A percentile compares a stretch with the other conserved stretches of the same genome.
Conservation (phyloP, 2,329 filamentous ascomycete species). For the Pleoardoris graminearum region DNA sequence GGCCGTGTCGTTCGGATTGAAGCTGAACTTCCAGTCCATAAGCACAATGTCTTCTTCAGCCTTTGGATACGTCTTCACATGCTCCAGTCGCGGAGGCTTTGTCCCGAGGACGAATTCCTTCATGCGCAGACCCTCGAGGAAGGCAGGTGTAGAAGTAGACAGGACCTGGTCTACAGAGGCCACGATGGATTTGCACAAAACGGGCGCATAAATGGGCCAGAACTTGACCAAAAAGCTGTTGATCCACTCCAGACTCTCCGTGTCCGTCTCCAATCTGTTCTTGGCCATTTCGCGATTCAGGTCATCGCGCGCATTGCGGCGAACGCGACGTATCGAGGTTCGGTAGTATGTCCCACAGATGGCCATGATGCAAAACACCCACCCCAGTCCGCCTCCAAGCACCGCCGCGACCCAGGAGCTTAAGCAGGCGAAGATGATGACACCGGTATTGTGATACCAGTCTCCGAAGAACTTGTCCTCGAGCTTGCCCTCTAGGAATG, state of each 20-base stretch:
- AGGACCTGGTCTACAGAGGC: slow-evolving; percentile 94
- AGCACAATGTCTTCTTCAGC: slow-evolving; percentile 92
- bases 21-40: slow-evolving; percentile 99
- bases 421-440: slow-evolving; percentile 92
- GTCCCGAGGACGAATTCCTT: slow-evolving; percentile 92
- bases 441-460: slow-evolving; percentile 96
- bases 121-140: slow-evolving; percentile 90
- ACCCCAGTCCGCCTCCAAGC: slow-evolving; percentile 86
- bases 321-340: slow-evolving; percentile 88
- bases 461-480: slow-evolving; percentile 92
- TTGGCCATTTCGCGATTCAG: slow-evolving; percentile 86
- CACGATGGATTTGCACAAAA: slow-evolving; percentile 88
- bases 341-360: slow-evolving; percentile 93
- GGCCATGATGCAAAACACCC: slow-evolving; percentile 93
- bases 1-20: slow-evolving; percentile 90
- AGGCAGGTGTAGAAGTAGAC: slow-evolving; percentile 86
- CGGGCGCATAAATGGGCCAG: slow-evolving; percentile 97
- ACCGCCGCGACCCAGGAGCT: slow-evolving; percentile 87
- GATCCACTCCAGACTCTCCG: slow-evolving; percentile 96
- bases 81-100: slow-evolving; percentile 93
- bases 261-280: slow-evolving; percentile 83
- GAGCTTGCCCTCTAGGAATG: slow-evolving; percentile 79
- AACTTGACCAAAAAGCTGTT: slow-evolving; percentile 99
- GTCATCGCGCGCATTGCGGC: slow-evolving; percentile 95
- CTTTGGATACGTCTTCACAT: slow-evolving; percentile 97